These are phyloP conservation scores for Euphorbia schlechtendalii DNA, from an alignment of 441 rosid species.

Conservation along the genomic window DNA sequence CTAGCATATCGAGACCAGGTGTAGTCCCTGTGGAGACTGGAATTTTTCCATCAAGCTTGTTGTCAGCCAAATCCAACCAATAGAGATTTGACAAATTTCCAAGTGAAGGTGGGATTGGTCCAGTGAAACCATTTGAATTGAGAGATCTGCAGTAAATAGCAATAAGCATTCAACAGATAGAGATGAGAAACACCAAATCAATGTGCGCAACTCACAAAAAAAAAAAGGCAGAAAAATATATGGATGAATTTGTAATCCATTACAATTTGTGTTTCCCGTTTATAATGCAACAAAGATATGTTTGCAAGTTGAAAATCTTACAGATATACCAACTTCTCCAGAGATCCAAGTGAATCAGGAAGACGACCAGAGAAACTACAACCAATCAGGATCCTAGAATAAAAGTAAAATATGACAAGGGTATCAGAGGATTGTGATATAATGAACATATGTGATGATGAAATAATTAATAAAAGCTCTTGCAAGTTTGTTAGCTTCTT, in stretches of 20 bases:
- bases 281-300: neutral
- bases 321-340: slow-evolving; percentile 42
- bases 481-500: slow-evolving; percentile 61
- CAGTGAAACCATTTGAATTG: slow-evolving; percentile 57
- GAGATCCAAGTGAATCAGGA: slow-evolving; percentile 59
- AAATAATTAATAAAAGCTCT: slow-evolving; percentile 20
- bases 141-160: slow-evolving; percentile 47
- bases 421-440: slow-evolving; percentile 4
- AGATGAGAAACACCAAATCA: too few species aligned
- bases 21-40: too few species aligned
- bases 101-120: slow-evolving; percentile 57
- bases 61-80: slow-evolving; percentile 71
- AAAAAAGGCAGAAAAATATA: too few species aligned
- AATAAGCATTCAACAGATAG: too few species aligned
- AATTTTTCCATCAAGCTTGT: too few species aligned
- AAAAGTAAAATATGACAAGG: neutral
- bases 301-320: slow-evolving; percentile 32
- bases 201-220: too few species aligned
- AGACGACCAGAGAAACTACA: slow-evolving; percentile 67
- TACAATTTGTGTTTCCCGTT: neutral
- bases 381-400: slow-evolving; percentile 60
- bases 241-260: neutral
- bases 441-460: neutral
- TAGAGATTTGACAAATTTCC: slow-evolving; percentile 54
- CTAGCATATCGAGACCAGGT: too few species aligned